These are phyloP conservation scores for Peniophora sp. DNA, from an alignment of 1,284 basidiomycete species.

Conservation along the genomic window DNA sequence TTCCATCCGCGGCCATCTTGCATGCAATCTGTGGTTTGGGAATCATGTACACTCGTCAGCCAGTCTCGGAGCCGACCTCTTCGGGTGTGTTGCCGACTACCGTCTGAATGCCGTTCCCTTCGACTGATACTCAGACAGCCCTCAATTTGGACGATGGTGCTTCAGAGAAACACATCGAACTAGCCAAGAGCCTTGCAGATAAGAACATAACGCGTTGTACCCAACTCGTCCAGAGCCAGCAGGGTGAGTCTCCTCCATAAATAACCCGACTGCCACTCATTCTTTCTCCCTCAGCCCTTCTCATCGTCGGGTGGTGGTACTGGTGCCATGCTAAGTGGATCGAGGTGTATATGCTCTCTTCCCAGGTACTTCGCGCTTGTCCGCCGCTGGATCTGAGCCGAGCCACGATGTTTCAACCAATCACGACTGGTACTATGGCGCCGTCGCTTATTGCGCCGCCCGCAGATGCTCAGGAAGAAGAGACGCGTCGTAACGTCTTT, in stretches of 20 bases:
- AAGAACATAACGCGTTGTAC: slow-evolving; percentile 35
- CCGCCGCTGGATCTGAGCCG: slow-evolving; percentile 63
- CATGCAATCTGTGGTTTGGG: slow-evolving; percentile 75
- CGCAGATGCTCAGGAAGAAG: slow-evolving; percentile 56
- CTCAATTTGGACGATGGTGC: background rate
- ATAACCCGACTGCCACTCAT: background rate
- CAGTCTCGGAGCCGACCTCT: slow-evolving; percentile 24
- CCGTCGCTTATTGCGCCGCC: slow-evolving; percentile 53
- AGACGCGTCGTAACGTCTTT: slow-evolving; percentile 61
- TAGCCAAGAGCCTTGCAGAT: slow-evolving; percentile 36
- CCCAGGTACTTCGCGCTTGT: slow-evolving; percentile 51
- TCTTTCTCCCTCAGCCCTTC: slow-evolving; percentile 33
- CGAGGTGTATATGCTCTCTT: slow-evolving; percentile 35
- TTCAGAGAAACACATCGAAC: slow-evolving; percentile 56
- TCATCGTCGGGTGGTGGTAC: slow-evolving; percentile 63
- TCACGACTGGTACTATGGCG: slow-evolving; percentile 42
- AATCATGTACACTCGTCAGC: slow-evolving; percentile 48
- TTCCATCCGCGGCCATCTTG: slow-evolving; percentile 57
- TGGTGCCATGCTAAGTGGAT: slow-evolving; percentile 72
- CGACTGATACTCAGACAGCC: no score
- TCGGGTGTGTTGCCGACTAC: background rate
- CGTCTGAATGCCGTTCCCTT: background rate
- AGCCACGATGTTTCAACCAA: slow-evolving; percentile 59
- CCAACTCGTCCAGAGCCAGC: slow-evolving; percentile 45
- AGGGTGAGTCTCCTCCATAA: slow-evolving; percentile 34